Evolutionary conservation across 1,284 basidiomycete genomes (phyloP).

Genomic region (Melanopsichium pennsylvanicum): DNA sequence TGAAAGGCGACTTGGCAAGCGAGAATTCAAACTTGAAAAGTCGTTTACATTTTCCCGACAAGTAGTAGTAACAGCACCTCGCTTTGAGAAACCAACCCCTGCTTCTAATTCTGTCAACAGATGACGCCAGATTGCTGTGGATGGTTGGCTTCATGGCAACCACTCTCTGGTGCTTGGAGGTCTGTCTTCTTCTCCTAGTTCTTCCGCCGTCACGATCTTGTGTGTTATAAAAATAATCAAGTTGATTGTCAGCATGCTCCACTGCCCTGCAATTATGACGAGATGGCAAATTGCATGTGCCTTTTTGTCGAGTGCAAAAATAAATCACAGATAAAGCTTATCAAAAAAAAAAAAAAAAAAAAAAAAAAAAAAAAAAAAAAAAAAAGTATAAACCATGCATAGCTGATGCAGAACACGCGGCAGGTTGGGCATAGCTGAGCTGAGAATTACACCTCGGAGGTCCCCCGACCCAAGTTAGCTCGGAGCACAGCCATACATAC

Average conservation of each 20-base stretch:
- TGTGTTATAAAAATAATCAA: too few relatives aligned
- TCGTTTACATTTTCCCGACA: neutral
- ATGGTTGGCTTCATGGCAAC: conserved; percentile 9
- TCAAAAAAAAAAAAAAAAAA: too few relatives aligned
- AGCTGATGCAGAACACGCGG: too few relatives aligned
- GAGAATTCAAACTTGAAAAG: neutral
- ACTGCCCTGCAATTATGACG: neutral
- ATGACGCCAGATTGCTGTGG: conserved; percentile 26
- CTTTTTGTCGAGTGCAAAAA: neutral
- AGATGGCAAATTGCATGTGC: neutral
- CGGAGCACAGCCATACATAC: too few relatives aligned
- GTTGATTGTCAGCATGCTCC: neutral
- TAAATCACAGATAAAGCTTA: neutral
- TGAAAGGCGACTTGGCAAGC: too few relatives aligned
- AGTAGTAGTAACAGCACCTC: neutral
- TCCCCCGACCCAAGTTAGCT: too few relatives aligned
- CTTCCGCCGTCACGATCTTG: too few relatives aligned
- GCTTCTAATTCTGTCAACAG: conserved; percentile 11
- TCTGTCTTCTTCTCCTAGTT: neutral
- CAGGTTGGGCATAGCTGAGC: too few relatives aligned
- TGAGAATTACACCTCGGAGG: too few relatives aligned
- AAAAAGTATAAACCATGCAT: too few relatives aligned
- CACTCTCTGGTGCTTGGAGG: neutral
- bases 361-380: neutral
- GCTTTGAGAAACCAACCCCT: neutral